A percentile compares a stretch with the other conserved stretches of the same genome.
These are phyloP conservation scores for Daucus carota DNA, from an alignment of 129 eudicot species.

Conservation along the genomic window DH1_v3.0 NC_030381.2:48794001-48794500, in stretches of 20 bases:
- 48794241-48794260: conserved; percentile 29
- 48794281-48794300: background rate
- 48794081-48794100: conserved; percentile 69
- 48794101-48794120: conserved; percentile 72
- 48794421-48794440: conserved; percentile 84
- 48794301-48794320: background rate
- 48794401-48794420: conserved; percentile 88
- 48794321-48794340: background rate
- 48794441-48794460: conserved; percentile 1
- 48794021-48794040: background rate
- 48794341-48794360: background rate
- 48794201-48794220: conserved; percentile 93
- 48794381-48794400: conserved; percentile 64
- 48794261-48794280: background rate
- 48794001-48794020: background rate
- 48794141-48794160: conserved; percentile 51
- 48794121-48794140: conserved; percentile 74
- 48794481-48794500: background rate
- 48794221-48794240: conserved; percentile 96
- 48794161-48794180: conserved; percentile 63
- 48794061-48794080: conserved; percentile 63
- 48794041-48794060: conserved; percentile 39
- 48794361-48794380: conserved; percentile 58
- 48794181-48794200: conserved; percentile 73
- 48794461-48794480: background rate